phyloP scores from a whole-genome alignment of 129 eudicot species.

The Lonicera japonica region DNA sequence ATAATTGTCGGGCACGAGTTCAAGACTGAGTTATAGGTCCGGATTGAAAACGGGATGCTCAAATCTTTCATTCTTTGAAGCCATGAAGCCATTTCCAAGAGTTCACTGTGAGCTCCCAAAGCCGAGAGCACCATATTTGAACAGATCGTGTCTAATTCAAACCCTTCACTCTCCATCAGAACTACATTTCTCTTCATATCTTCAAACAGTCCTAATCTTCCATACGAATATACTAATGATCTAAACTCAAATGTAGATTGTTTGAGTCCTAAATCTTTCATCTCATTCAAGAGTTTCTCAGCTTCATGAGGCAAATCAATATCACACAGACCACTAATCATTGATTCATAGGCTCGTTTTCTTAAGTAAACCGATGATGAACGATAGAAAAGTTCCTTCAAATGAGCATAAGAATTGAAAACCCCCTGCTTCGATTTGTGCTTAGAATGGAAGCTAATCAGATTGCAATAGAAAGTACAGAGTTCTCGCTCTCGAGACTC shows the following conservation, averaged over 20 bases:
- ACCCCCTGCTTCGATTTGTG: conserved; percentile 44
- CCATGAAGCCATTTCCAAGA: conserved; percentile 56
- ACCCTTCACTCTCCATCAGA: conserved; percentile 56
- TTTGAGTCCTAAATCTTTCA: conserved; percentile 47
- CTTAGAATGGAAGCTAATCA: conserved; percentile 48
- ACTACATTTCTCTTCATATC: conserved; percentile 56
- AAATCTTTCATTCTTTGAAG: conserved; percentile 45
- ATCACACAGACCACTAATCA: conserved; percentile 49
- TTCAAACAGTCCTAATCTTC: conserved; percentile 59
- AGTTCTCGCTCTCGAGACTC: conserved; percentile 49
- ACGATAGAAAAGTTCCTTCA: conserved; percentile 31
- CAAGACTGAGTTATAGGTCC: conserved; percentile 74
- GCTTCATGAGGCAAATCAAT: conserved; percentile 58
- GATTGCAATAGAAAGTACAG: conserved; percentile 51
- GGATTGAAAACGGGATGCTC: conserved; percentile 37
- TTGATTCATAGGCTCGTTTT: conserved; percentile 45
- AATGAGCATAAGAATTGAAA: conserved; percentile 28
- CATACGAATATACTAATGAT: conserved; percentile 63
- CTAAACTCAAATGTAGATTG: conserved; percentile 50
- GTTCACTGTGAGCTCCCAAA: conserved; percentile 48
- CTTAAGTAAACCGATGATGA: conserved; percentile 45
- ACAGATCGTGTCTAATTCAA: conserved; percentile 50
- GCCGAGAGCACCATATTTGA: conserved; percentile 83
- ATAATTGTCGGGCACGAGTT: conserved; percentile 61
- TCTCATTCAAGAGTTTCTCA: conserved; percentile 48